These are phyloP conservation scores for Symbiotaphrina buchneri DNA, from an alignment of 495 filamentous ascomycete species.

Conservation along the genomic window DNA sequence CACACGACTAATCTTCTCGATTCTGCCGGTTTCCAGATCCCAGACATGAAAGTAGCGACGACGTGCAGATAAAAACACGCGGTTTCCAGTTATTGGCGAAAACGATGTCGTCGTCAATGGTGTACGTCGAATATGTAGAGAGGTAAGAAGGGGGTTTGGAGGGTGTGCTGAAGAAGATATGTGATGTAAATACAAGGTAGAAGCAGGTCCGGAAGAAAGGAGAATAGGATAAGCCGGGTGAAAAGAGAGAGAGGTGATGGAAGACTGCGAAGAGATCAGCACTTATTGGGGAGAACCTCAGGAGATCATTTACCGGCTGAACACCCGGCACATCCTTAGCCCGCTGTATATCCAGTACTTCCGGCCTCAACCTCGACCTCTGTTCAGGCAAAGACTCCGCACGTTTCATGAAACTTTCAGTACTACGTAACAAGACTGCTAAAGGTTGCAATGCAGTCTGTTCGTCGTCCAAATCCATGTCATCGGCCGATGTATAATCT, in stretches of 20 bases:
- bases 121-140: slow-evolving; percentile 62
- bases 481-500: slow-evolving; percentile 15
- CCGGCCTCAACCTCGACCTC: slow-evolving; percentile 50
- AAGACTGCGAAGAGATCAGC: slow-evolving; percentile 31
- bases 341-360: slow-evolving; percentile 67
- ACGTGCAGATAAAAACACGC: slow-evolving; percentile 67
- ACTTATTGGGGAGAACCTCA: background rate
- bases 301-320: slow-evolving; percentile 25
- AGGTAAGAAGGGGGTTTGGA: slow-evolving; percentile 73
- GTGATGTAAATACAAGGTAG: slow-evolving; percentile 72
- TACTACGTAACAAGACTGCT: slow-evolving; percentile 53
- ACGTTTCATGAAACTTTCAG: slow-evolving; percentile 27
- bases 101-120: slow-evolving; percentile 66
- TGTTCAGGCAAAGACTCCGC: slow-evolving; percentile 18
- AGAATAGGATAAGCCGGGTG: slow-evolving; percentile 75
- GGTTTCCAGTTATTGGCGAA: slow-evolving; percentile 30
- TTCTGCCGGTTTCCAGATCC: slow-evolving; percentile 57
- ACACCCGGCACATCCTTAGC: slow-evolving; percentile 36
- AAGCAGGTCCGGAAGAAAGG: slow-evolving; percentile 67
- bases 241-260: slow-evolving; percentile 66
- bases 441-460: slow-evolving; percentile 48
- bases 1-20: slow-evolving; percentile 57
- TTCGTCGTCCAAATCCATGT: slow-evolving; percentile 27
- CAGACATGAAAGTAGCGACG: slow-evolving; percentile 87
- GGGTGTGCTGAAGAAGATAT: slow-evolving; percentile 51